Base-by-base conservation (phyloP, 2,329 filamentous ascomycete species). In the Penicillium sp. region DNA sequence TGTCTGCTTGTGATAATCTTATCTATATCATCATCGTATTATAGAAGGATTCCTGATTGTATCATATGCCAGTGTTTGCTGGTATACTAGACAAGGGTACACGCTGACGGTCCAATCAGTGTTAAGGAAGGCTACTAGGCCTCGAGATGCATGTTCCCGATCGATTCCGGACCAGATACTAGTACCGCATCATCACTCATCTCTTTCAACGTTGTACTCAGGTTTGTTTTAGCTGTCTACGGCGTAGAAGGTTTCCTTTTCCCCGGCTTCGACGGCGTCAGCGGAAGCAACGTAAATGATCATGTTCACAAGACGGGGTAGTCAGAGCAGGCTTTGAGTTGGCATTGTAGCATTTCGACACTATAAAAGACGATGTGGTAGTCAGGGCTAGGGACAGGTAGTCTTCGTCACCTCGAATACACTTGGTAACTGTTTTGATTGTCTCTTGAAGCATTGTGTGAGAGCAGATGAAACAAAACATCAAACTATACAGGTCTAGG, bases 141-240 rank as follows among this genome's bases (percentile, higher is more conserved):
- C 47, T 48, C 26, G 21, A 28, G 34, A 46, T 53, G 51, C 28
- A 48, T 37, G 44, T 48, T 9, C 48, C 51, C 51, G 51, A 48
- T 53, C 44, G 44, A 53, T 53, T 53, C 51, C 44, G 44, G 44
- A 19, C 44, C 51, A 48, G 28, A 48, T 48, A 14, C 43, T 52
- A n/a, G n/a, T n/a, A n/a, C n/a, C n/a, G 34, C 34, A 26, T 48
- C 28, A 13, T 31, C 7, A 13, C 28, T 4, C 50, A 48, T 53
- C 28, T 44, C 37, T 44, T 53, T 43, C n/a, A 29, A n/a, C 16
- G 13, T 48, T 26, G 48, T 23, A 39, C 16, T 48, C 16, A 23
- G 28, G 18, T n/a, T 44, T 24, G 26, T 45, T 37, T 43, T 28
- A 29, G 21, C 29, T 23, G n/a, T 31, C 23, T 29, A 23, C 11